Conservation (phyloP, 495 filamentous ascomycete species). For the Melanomma pulvis-pyrius region DNA sequence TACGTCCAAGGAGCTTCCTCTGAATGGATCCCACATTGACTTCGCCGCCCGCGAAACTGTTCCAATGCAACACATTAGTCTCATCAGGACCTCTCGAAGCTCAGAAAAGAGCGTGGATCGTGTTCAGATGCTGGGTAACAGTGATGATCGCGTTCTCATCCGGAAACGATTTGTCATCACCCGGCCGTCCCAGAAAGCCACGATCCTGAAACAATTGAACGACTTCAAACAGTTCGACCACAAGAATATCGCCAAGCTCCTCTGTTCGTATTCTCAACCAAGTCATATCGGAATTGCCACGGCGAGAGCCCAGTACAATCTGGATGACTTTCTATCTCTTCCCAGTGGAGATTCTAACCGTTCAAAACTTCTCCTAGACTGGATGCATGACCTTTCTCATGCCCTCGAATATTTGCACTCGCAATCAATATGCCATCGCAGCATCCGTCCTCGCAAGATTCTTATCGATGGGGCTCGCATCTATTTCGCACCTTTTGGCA, state of each 20-base stretch:
- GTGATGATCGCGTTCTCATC: slow-evolving; percentile 31
- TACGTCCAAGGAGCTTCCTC: slow-evolving; percentile 37
- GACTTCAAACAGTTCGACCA: slow-evolving; percentile 37
- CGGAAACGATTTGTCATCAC: slow-evolving; percentile 36
- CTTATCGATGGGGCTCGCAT: slow-evolving; percentile 38
- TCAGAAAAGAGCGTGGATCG: slow-evolving; percentile 36
- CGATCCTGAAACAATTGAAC: slow-evolving; percentile 34
- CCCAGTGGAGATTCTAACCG: slow-evolving; percentile 26
- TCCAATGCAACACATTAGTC: slow-evolving; percentile 33
- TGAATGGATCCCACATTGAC: slow-evolving; percentile 38
- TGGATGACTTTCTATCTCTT: slow-evolving; percentile 36
- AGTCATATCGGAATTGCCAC: slow-evolving; percentile 36
- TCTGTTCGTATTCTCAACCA: slow-evolving; percentile 37
- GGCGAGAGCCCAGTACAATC: slow-evolving; percentile 28
- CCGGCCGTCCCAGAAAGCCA: slow-evolving; percentile 28
- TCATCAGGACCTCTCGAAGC: slow-evolving; percentile 21
- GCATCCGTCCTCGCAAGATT: slow-evolving; percentile 40
- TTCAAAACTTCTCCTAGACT: slow-evolving; percentile 36
- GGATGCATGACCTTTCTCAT: slow-evolving; percentile 40
- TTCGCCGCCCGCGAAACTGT: slow-evolving; percentile 32
- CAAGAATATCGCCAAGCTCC: slow-evolving; percentile 34
- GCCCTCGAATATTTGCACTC: slow-evolving; percentile 39
- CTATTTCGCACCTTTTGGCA: slow-evolving; percentile 36
- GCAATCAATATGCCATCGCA: slow-evolving; percentile 32
- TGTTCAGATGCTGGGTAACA: slow-evolving; percentile 31